These are phyloP conservation scores for Murraya koenigii DNA, from an alignment of 345 rosid species.

Conservation along the genomic window DNA sequence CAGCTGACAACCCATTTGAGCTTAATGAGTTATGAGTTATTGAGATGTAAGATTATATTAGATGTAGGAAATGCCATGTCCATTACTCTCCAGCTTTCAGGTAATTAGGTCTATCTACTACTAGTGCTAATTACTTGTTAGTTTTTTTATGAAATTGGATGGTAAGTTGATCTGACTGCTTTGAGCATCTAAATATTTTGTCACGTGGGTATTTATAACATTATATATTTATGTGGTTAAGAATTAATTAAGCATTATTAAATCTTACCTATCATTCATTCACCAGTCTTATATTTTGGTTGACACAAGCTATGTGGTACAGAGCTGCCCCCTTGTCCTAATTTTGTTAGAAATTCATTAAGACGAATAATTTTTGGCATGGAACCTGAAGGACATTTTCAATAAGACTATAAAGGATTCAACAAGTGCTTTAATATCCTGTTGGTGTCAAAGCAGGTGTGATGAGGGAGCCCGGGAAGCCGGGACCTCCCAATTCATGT, in stretches of 20 bases:
- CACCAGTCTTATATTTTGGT: background rate
- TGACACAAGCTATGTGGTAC: no score
- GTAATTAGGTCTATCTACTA: conserved; percentile 21
- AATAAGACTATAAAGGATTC: conserved; percentile 3
- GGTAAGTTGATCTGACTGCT: no score
- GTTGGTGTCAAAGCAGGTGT: no score
- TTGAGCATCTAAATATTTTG: no score
- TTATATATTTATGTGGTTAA: no score
- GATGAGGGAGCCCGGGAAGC: conserved; percentile 19
- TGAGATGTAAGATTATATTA: conserved; percentile 47
- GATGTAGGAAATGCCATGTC: conserved; percentile 56
- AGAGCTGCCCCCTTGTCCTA: no score
- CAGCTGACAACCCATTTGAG: conserved; percentile 32
- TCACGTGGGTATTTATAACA: no score
- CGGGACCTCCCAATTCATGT: conserved; percentile 23
- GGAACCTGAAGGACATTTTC: conserved; percentile 20
- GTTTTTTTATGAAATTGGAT: no score
- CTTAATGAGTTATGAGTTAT: conserved; percentile 68
- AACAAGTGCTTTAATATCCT: background rate
- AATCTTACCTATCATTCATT: no score
- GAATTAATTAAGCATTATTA: no score
- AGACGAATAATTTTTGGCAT: background rate
- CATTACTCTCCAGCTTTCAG: conserved; percentile 62
- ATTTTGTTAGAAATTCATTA: background rate
- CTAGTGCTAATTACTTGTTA: background rate